These are phyloP conservation scores for Apiotrichum siamense DNA, from an alignment of 1,284 basidiomycete species.

Conservation along the genomic window DNA sequence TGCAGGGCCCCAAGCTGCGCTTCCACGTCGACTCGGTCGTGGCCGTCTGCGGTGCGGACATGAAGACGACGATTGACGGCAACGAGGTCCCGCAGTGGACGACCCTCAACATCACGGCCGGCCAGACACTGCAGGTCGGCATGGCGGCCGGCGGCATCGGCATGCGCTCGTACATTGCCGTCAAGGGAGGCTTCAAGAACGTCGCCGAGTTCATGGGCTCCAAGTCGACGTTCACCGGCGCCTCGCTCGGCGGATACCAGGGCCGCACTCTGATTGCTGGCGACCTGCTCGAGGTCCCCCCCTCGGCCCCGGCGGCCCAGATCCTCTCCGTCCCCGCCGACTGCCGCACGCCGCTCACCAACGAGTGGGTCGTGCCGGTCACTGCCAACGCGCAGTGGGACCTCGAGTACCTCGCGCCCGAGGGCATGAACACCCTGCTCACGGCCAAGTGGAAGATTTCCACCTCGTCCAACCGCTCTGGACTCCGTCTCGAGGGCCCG, in stretches of 20 bases:
- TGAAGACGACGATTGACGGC: slow-evolving; percentile 51
- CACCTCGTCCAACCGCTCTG: slow-evolving; percentile 39
- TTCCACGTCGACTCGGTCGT: slow-evolving; percentile 56
- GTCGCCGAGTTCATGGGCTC: slow-evolving; percentile 57
- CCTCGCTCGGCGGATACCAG: slow-evolving; percentile 38
- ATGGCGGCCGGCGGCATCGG: slow-evolving; percentile 47
- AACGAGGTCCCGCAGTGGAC: slow-evolving; percentile 52
- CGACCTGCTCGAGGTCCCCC: slow-evolving; percentile 41
- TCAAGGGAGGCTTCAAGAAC: slow-evolving; percentile 59
- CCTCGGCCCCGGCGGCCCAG: not conserved
- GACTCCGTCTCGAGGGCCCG: slow-evolving; percentile 46
- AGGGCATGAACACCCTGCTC: slow-evolving; percentile 30
- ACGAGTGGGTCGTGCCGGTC: slow-evolving; percentile 16
- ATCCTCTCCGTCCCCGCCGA: slow-evolving; percentile 6
- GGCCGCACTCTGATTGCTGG: slow-evolving; percentile 52
- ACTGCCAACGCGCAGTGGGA: slow-evolving; percentile 21
- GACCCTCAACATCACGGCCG: slow-evolving; percentile 51
- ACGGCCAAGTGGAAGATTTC: slow-evolving; percentile 35
- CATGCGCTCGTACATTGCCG: slow-evolving; percentile 56
- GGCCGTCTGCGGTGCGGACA: slow-evolving; percentile 56
- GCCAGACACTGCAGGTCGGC: slow-evolving; percentile 51
- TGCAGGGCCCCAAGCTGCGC: slow-evolving; percentile 41
- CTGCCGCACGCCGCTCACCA: slow-evolving; percentile 10
- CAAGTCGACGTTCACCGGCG: slow-evolving; percentile 34
- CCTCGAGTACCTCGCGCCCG: slow-evolving; percentile 15